These are phyloP conservation scores for Beauveria brongniartii DNA, from an alignment of 2,329 filamentous ascomycete genomes.

Conservation along the genomic window DNA sequence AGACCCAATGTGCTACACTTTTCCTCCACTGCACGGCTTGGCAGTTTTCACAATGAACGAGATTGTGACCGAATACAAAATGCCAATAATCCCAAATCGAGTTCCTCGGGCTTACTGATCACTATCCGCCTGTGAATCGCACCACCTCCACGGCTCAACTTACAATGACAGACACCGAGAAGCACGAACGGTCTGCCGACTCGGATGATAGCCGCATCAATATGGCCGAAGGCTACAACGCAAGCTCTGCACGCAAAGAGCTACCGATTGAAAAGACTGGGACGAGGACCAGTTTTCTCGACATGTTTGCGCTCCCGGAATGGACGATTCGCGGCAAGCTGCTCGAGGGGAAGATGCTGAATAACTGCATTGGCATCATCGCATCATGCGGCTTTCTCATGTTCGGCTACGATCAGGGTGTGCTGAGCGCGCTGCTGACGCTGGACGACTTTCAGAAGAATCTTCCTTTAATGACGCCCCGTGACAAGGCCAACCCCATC, in stretches of 20 bases:
- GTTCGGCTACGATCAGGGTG: slow-evolving; percentile 22
- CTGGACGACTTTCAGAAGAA: slow-evolving; percentile 21
- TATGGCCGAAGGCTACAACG: background rate
- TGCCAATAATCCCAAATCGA: background rate
- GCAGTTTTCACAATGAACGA: background rate
- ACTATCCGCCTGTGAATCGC: no score
- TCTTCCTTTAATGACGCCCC: slow-evolving; percentile 20
- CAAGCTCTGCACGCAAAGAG: background rate
- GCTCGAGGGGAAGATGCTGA: background rate
- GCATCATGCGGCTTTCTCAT: slow-evolving; percentile 9
- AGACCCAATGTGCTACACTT: background rate
- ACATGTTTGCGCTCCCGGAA: slow-evolving; percentile 19
- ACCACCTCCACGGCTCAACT: background rate
- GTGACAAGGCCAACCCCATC: slow-evolving; percentile 17
- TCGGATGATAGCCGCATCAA: background rate
- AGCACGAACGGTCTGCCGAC: background rate
- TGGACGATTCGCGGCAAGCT: slow-evolving; percentile 5
- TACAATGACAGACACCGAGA: background rate
- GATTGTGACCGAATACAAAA: background rate
- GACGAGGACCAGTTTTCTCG: slow-evolving; percentile 4
- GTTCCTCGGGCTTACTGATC: background rate
- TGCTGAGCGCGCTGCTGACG: slow-evolving; percentile 21
- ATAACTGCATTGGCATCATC: slow-evolving; percentile 5
- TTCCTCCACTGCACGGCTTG: slow-evolving; percentile 1
- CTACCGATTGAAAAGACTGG: background rate